Evolutionary conservation across 225 moss, liverwort and hornwort species (phyloP), one percentile per base, ranked within the genome.

Genomic region (Ulota crispa): DNA sequence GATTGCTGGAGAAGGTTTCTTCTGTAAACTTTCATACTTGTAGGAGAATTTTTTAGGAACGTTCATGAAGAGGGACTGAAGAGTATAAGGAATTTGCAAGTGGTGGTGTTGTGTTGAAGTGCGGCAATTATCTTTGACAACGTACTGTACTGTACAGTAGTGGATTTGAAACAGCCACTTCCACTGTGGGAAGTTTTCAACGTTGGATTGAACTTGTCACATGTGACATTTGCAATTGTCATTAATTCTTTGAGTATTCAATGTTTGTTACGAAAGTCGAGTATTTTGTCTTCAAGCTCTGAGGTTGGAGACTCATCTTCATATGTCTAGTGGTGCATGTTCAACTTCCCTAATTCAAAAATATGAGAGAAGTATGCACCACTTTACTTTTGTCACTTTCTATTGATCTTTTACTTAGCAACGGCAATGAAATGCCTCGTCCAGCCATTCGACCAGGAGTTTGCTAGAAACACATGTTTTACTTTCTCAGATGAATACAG

Each of bases 401-500:
- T 45, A 45, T 1, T 45, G 13, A 14, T 45, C 45, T 14, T 45
- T 45, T 31, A 5, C 39, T 42, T 14, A 27, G 73, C 54, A 20
- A 73, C 19, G 64, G 8, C 21, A 53, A 55, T 37, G 10, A n/a
- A 37, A 0, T 50, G 1, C 21, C 15, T 66, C 31, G 61, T 68
- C 60, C 50, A 60, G 76, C 69, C 34, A 12, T 45, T 75, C 8
- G 57, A 56, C 32, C 57, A 56, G 69, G 60, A 73, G 28, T 64
- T 23, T 66, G 15, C 42, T 66, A 55, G 50, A 63, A 53, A 54
- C 56, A 31, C 42, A 37, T 61, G 61, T 16, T 82, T 82, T 6
- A 82, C 59, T 19, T 60, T 61, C 52, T 50, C 1, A 50, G 61
- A 82, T 69, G 76, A 50, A 60, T 82, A 60, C 85, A 98, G 94